A percentile compares a stretch with the other conserved stretches of the same genome.
Conservation (phyloP, 2,329 filamentous ascomycete genomes). For the Teratosphaeria epicoccoides region DNA sequence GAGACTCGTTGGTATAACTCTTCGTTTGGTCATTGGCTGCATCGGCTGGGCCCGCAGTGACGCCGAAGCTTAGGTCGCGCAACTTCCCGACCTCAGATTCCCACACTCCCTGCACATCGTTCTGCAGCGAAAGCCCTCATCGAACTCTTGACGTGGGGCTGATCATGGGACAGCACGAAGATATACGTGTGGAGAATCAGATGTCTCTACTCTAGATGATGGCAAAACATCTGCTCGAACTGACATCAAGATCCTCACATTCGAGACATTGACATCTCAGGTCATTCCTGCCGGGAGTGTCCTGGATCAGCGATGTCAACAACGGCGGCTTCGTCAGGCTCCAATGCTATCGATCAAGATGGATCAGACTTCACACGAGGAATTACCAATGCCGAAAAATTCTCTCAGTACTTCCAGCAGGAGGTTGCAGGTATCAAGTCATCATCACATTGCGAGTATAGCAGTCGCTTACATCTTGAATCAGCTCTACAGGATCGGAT, state of each 20-base stretch:
- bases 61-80: background rate
- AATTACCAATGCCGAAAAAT: constrained; percentile 45
- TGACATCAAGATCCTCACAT: too few species aligned
- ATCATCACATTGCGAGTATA: background rate
- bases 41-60: too few species aligned
- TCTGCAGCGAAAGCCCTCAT: background rate
- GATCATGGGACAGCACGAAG: background rate
- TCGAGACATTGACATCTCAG: too few species aligned
- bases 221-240: too few species aligned
- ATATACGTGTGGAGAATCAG: background rate
- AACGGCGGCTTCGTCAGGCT: background rate
- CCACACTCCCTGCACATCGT: background rate
- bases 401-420: constrained; percentile 74
- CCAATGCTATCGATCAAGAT: background rate
- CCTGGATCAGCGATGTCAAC: background rate
- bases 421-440: constrained; percentile 52
- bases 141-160: background rate
- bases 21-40: too few species aligned
- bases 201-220: background rate
- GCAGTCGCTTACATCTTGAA: background rate
- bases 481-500: constrained; percentile 70
- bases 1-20: too few species aligned
- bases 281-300: too few species aligned
- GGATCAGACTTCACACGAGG: constrained; percentile 19
- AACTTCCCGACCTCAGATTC: background rate